Base-by-base conservation (phyloP, 257 asterid species). In the Capsicum baccatum region DNA sequence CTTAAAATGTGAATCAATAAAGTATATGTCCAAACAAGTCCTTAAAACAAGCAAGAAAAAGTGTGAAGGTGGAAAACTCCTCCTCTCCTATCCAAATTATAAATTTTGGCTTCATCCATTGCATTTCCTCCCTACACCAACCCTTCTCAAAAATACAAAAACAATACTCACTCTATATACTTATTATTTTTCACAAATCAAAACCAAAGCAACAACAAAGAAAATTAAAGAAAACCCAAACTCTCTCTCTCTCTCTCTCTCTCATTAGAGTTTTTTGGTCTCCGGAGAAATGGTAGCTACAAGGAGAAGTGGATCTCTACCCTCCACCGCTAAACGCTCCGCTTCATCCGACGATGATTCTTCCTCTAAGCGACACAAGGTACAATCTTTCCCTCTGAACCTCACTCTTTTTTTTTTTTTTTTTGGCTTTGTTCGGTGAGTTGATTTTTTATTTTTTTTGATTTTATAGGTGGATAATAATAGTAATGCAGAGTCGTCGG, bases 251-350 rank as follows among this genome's bases (percentile, higher is more conserved):
- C 63, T 76, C 59, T 64, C 13, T 66, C 19, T 63, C 63, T 81
- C 67, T 67, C 83, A 26, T 26, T 52, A 19, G 26, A 81, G 83
- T 9, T 21, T 21, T 74, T 52, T 21, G 44, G 81, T 74, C 70
- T 71, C 55, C 63, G 80, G 56, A 79, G 86, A 84, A 80, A 94
- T 94, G 98, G 98, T 94, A 88, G 90, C 97, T 86, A 94, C 97
- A 79, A 93, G 98, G 91, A 91, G 97, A 89, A 94, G 95, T 89
- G 98, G 98, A 94, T 94, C 98, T 91, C 94, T 92, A 76, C 93
- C 97, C 87, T 88, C 95, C 74, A 91, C 87, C 84, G 90, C 88
- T 86, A 94, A 91, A 92, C 94, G 97, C 82, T 89, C 97, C 48
- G 90, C 95, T 68, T 93, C 96, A 57, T 90, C 95, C 88, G 86